These are phyloP conservation scores for Phalaenopsis hybrid DNA, from an alignment of 116 monocot genomes.

Conservation along the genomic window DNA sequence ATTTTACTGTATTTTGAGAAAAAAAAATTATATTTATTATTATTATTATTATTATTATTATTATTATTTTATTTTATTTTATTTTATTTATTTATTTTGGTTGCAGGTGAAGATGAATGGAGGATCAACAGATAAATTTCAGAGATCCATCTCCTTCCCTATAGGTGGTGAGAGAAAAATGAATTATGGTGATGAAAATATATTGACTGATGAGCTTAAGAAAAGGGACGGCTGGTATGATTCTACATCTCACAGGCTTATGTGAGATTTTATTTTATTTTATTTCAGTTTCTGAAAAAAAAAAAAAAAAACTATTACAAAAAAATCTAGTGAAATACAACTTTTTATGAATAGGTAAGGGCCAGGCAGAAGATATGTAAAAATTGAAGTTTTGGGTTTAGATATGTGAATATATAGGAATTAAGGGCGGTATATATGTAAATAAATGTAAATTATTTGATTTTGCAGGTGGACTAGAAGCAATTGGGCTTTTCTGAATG, in stretches of 20 bases:
- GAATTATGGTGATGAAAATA: not conserved
- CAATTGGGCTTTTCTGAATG: slow-evolving; percentile 48
- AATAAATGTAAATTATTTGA: not conserved
- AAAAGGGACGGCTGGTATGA: slow-evolving; percentile 6
- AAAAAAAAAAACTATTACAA: too few species aligned
- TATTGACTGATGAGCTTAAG: not conserved
- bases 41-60: too few species aligned
- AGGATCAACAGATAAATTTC: not conserved
- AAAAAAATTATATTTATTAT: not conserved
- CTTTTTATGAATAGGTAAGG: too few species aligned
- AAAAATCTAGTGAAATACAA: too few species aligned
- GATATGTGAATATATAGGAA: too few species aligned
- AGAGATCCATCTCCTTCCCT: slow-evolving; percentile 6
- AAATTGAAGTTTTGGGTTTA: too few species aligned
- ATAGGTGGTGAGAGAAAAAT: too few species aligned
- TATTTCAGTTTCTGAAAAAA: too few species aligned
- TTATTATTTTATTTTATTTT: too few species aligned
- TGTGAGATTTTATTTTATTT: too few species aligned
- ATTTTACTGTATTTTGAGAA: not conserved
- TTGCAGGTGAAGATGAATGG: not conserved
- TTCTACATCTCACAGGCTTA: not conserved
- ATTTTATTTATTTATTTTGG: not conserved
- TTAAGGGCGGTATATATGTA: too few species aligned
- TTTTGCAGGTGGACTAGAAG: slow-evolving; percentile 38
- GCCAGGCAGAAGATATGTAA: too few species aligned